Conservation (phyloP, 345 rosid species). For the Gossypioides kirkii region DNA sequence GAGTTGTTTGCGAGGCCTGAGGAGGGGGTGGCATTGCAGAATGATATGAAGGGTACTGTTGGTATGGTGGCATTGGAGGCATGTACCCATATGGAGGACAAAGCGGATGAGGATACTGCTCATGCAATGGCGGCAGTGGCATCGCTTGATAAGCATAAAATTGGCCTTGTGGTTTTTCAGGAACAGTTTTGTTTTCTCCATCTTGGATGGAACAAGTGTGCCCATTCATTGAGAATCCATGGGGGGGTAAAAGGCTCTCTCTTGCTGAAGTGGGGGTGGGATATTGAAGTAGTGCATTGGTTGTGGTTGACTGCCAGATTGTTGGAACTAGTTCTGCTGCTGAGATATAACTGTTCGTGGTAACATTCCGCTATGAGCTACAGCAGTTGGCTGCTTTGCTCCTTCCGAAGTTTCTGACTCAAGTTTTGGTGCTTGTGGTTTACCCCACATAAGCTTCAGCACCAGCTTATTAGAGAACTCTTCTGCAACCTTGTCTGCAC, state of each 20-base stretch:
- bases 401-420: background rate
- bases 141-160: background rate
- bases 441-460: slow-evolving; percentile 41
- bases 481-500: slow-evolving; percentile 89
- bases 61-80: background rate
- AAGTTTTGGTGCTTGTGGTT: background rate
- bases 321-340: background rate
- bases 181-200: background rate
- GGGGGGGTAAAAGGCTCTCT: background rate
- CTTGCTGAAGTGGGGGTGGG: background rate
- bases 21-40: background rate
- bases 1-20: background rate
- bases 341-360: background rate
- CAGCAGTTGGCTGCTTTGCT: background rate
- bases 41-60: background rate
- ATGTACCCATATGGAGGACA: background rate
- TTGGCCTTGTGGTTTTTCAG: background rate
- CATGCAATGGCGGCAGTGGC: background rate
- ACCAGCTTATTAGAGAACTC: slow-evolving; percentile 83
- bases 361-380: background rate
- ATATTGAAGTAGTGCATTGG: background rate
- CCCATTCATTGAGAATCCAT: background rate
- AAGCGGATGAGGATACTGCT: background rate
- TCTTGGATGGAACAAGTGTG: background rate
- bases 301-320: background rate